Conservation (phyloP, 2,329 filamentous ascomycete species). For the Chaetomium olivaceum region DNA sequence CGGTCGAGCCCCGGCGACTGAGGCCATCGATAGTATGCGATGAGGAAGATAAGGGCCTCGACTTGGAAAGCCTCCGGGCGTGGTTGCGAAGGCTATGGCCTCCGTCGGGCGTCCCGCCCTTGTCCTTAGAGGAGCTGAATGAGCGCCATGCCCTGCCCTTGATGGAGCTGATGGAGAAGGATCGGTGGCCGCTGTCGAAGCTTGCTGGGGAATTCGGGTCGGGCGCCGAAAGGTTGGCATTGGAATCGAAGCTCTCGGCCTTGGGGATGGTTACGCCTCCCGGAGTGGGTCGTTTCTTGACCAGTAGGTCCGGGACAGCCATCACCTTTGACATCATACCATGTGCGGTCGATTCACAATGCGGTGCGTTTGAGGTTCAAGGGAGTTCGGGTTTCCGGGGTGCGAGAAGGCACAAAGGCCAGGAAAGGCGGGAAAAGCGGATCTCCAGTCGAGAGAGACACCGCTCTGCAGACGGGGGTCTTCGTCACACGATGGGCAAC, state of each 20-base stretch:
- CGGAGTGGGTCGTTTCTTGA: slow-evolving; percentile 7
- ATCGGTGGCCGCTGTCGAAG: slow-evolving; percentile 25
- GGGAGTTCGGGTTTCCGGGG: not conserved
- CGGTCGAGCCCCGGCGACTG: slow-evolving; percentile 36
- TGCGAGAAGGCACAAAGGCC: not conserved
- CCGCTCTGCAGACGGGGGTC: not conserved
- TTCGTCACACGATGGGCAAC: not conserved
- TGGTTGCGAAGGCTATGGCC: slow-evolving; percentile 24
- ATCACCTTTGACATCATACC: slow-evolving; percentile 8
- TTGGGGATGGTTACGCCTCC: slow-evolving; percentile 10
- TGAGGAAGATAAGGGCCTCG: slow-evolving; percentile 30
- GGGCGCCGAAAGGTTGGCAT: slow-evolving; percentile 21
- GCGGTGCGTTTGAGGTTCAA: not conserved
- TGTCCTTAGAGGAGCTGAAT: slow-evolving; percentile 24
- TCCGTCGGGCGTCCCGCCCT: slow-evolving; percentile 20
- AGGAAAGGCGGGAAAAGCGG: not conserved
- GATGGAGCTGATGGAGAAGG: slow-evolving; percentile 31
- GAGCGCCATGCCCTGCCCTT: slow-evolving; percentile 28
- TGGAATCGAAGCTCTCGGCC: slow-evolving; percentile 25
- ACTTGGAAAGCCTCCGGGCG: slow-evolving; percentile 31
- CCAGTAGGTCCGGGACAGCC: slow-evolving; percentile 2
- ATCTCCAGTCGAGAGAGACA: not conserved
- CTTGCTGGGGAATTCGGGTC: slow-evolving; percentile 29
- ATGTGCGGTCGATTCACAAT: not conserved
- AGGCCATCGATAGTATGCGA: slow-evolving; percentile 27